Conservation (phyloP, 75 land plant genomes). For the Cunninghamia lanceolata region DNA sequence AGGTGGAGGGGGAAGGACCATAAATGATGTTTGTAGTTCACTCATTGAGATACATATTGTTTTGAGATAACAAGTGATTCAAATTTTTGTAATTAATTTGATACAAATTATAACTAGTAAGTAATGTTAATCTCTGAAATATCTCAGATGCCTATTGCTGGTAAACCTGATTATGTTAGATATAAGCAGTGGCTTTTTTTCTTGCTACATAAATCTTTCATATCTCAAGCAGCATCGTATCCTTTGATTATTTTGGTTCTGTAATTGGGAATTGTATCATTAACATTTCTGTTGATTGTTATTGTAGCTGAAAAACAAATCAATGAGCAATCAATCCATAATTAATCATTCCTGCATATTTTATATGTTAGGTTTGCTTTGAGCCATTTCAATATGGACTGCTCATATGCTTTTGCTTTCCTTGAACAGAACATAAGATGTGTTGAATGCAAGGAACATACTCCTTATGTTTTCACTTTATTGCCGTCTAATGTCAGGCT, state of each 20-base stretch:
- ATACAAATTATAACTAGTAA: neutral
- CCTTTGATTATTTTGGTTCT: neutral
- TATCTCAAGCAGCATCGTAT: neutral
- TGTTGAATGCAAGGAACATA: slow-evolving; percentile 23
- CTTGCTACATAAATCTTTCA: neutral
- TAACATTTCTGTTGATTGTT: neutral
- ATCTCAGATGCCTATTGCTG: neutral
- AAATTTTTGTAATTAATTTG: neutral
- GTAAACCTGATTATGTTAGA: neutral
- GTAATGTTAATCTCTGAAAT: neutral
- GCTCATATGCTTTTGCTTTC: slow-evolving; percentile 1
- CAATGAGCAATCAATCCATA: neutral
- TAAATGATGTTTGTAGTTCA: neutral
- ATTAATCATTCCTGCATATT: neutral
- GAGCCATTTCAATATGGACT: neutral
- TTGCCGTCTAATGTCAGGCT: slow-evolving; percentile 13
- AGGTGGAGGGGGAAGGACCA: no score
- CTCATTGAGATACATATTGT: neutral
- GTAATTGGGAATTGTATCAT: neutral
- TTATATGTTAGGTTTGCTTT: neutral
- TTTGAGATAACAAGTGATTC: neutral
- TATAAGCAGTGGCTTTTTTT: neutral
- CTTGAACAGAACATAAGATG: slow-evolving; percentile 19
- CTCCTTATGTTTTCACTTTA: slow-evolving; percentile 19
- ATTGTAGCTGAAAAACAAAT: neutral